These are phyloP conservation scores for Boechera stricta DNA, from an alignment of 345 rosid species.

Conservation along the genomic window DNA sequence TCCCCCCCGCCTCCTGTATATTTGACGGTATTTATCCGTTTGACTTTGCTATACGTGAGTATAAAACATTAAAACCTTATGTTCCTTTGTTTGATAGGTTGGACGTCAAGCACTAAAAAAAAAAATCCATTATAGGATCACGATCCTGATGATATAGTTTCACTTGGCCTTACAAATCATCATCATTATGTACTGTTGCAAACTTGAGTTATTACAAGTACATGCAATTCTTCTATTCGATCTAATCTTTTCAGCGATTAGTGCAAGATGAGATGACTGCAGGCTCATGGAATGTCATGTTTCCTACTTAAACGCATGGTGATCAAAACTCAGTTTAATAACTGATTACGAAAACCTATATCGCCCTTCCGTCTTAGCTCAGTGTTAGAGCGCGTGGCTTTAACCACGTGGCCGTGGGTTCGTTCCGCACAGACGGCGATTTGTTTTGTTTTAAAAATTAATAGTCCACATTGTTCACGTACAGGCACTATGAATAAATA, in stretches of 20 bases:
- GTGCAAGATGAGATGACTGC: no score
- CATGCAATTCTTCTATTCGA: no score
- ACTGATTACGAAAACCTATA: neutral
- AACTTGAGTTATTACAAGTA: no score
- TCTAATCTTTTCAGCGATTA: no score
- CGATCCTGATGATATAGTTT: neutral
- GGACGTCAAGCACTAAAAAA: no score
- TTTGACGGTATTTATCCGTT: no score
- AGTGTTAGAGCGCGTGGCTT: conserved; percentile 84
- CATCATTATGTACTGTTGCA: neutral
- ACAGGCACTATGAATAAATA: neutral
- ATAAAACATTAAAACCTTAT: no score
- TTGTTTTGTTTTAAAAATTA: neutral
- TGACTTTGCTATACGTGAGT: no score
- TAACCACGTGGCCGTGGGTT: conserved; percentile 81
- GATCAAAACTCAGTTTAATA: neutral
- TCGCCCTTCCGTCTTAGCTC: conserved; percentile 60
- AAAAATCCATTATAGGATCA: no score
- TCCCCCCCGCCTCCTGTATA: no score
- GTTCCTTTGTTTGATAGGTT: no score
- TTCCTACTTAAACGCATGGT: neutral
- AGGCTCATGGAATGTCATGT: neutral
- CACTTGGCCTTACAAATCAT: neutral
- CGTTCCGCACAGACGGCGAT: conserved; percentile 65
- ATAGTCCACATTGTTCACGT: neutral